Evolutionary conservation across 148 eudicot genomes (phyloP), one percentile per base, ranked within the genome.

Genomic region (Vaccinium vitisidaea): DNA sequence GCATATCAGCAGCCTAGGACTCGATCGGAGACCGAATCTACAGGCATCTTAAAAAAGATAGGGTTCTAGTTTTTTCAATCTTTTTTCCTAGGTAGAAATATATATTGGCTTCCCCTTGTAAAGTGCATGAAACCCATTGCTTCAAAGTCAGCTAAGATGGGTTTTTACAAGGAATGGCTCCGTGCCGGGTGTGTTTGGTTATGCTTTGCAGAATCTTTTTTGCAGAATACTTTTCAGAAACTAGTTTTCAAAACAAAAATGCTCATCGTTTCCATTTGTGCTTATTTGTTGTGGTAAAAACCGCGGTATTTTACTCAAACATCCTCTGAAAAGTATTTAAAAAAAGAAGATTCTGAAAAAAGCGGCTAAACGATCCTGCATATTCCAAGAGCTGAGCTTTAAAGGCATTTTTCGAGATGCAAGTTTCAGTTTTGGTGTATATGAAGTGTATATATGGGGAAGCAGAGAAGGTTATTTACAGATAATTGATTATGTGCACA

Each of bases 31-130:
- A 77, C 54, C 11, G n/a, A 56, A 55, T 23, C 54, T 16, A 55
- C 27, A 43, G 79, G 73, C n/a, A 53, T 52, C 80, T 80, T 43
- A 74, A 73, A 46, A 55, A 48, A 85, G 80, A 85, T 80, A 73
- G 83, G 19, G 27, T 15, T 78, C 54, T 77, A 32, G 59, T 49
- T 67, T 67, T 73, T 77, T 78, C 59, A 54, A 13, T 46, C 8
- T 49, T 73, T 67, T 67, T 12, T 32, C 16, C 4, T 69, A 53
- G 70, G 65, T 59, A 36, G 83, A 56, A 30, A 32, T 79, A 6
- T 19, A 13, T 69, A 69, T 27, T 69, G 82, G 69, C 82, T 79
- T 79, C 48, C 67, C 15, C 70, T 69, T 73, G 79, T 83, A 53
- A 55, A 73, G 69, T 25, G 14, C 75, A 30, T 11, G 13, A 83